Evolutionary conservation across 805 yeast species (phyloP).

Genomic region (Brettanomyces bruxellensis): DNA sequence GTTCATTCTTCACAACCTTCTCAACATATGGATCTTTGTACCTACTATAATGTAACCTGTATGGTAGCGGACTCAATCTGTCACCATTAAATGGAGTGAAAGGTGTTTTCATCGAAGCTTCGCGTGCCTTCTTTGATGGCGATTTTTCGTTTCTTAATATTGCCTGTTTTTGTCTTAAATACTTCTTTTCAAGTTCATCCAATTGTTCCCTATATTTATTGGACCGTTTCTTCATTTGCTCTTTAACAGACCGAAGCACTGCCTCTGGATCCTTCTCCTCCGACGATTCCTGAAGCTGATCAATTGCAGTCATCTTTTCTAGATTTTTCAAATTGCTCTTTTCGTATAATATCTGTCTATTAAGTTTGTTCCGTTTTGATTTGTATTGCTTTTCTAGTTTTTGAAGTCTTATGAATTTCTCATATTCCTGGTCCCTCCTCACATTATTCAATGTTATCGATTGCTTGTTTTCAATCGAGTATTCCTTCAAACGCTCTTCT

Average conservation of each 20-base stretch:
- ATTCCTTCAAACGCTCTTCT: conserved; percentile 54
- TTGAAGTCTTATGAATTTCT: conserved; percentile 51
- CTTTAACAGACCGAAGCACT: conserved; percentile 43
- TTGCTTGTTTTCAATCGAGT: conserved; percentile 66
- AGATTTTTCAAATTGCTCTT: conserved; percentile 33
- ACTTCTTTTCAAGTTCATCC: conserved; percentile 27
- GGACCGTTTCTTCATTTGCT: conserved; percentile 50
- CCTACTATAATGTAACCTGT: conserved; percentile 24
- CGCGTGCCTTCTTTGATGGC: conserved; percentile 23
- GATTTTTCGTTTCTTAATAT: conserved; percentile 17
- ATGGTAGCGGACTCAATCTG: conserved; percentile 47
- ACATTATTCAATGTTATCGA: conserved; percentile 71
- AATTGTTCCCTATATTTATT: conserved; percentile 55
- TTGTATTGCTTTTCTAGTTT: conserved; percentile 64
- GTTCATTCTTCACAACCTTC: conserved; percentile 38
- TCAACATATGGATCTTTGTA: conserved; percentile 57
- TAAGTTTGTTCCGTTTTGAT: conserved; percentile 57
- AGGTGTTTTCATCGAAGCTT: conserved; percentile 34
- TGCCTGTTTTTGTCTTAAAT: conserved; percentile 19
- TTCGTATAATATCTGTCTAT: conserved; percentile 47
- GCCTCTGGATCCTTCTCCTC: conserved; percentile 28
- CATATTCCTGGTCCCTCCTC: conserved; percentile 62
- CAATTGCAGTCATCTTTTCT: conserved; percentile 48
- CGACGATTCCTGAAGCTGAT: conserved; percentile 33
- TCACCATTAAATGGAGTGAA: conserved; percentile 96